Base-by-base conservation (phyloP, 2,329 filamentous ascomycete genomes). In the Penicillium sumatraense region DNA sequence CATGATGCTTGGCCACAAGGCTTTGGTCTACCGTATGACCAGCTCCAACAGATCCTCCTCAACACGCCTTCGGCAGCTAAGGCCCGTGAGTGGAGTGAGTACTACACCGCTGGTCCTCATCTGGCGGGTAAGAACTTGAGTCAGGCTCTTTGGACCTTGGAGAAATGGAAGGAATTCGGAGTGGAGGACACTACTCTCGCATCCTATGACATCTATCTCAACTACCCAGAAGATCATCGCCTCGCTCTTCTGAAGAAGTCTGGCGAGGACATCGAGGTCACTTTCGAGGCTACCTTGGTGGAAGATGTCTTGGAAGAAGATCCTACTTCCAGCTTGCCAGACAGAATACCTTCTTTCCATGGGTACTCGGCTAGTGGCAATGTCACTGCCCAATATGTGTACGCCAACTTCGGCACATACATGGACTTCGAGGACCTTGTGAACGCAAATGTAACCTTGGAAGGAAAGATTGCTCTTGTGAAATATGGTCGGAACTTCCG, bases 321-420 rank as follows among this genome's bases (percentile, higher is more conserved):
- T 71, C 83, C 86, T 3, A 96, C 92, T 0, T 91, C 87, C 16
- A 83, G 86, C 20, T 78, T 91, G 42, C 75, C 83, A 9, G 83
- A 92, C 66, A 82, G 91, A 26, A 83, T 98, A 21, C 92, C 93
- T 1, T 93, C 89, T 0, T 98, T 98, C 78, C 93, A 98, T 69
- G 95, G 93, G 50, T 98, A 97, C 74, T 96, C 91, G 3, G 92
- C 92, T 4, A 93, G 82, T 57, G 93, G 93, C 24, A 96, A 98
- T 72, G 93, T 96, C 45, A 97, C 93, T 0, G 91, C 86, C 2
- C 84, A 86, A 13, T 95, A 90, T 62, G 90, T 96, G 27, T 98
- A 89, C 68, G 91, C 90, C 71, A 97, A 97, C 74, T 96, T 95
- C 68, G 93, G 93, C 49, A 95, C 90, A 0, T 96, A 88, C 69